Conservation (phyloP, 805 yeast genomes). For the Candida odintsovae region DNA sequence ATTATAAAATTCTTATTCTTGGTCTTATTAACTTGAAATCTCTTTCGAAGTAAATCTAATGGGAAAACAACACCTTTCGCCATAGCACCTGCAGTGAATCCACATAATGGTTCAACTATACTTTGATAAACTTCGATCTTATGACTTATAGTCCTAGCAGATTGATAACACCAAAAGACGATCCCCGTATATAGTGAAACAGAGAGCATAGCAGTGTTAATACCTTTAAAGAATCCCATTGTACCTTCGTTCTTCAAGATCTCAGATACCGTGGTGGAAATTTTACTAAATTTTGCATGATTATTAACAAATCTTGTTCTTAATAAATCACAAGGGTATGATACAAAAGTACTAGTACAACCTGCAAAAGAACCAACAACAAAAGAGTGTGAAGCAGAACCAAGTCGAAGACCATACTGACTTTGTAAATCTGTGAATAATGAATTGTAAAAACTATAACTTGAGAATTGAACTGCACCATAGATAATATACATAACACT, state of each 20-base stretch:
- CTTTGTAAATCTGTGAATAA: conserved; percentile 30
- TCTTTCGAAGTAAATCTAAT: conserved; percentile 72
- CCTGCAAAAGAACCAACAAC: conserved; percentile 80
- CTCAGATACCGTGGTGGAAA: conserved; percentile 22
- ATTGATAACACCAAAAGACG: conserved; percentile 66
- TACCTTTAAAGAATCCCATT: conserved; percentile 44
- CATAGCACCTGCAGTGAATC: conserved; percentile 69
- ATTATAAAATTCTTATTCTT: conserved; percentile 24
- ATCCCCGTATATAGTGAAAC: conserved; percentile 69
- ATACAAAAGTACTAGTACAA: conserved; percentile 55
- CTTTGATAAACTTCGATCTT: conserved; percentile 10
- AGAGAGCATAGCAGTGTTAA: conserved; percentile 46
- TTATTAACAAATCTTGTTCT: conserved; percentile 68
- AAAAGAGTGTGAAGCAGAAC: conserved; percentile 30
- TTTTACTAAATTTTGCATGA: conserved; percentile 18
- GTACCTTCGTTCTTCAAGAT: conserved; percentile 38
- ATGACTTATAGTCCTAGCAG: conserved; percentile 16
- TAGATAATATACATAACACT: conserved; percentile 77
- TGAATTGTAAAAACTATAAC: conserved; percentile 53
- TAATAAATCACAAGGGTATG: conserved; percentile 90
- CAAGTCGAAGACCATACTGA: conserved; percentile 7
- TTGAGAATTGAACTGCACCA: conserved; percentile 80
- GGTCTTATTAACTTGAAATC: conserved; percentile 59
- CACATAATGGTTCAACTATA: conserved; percentile 48
- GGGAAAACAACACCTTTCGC: conserved; percentile 81